Percentiles rank a stretch among this genome's conserved stretches.
phyloP scores from a whole-genome alignment of 176 grass and related monocot species.

The Bromus sterilis region DNA sequence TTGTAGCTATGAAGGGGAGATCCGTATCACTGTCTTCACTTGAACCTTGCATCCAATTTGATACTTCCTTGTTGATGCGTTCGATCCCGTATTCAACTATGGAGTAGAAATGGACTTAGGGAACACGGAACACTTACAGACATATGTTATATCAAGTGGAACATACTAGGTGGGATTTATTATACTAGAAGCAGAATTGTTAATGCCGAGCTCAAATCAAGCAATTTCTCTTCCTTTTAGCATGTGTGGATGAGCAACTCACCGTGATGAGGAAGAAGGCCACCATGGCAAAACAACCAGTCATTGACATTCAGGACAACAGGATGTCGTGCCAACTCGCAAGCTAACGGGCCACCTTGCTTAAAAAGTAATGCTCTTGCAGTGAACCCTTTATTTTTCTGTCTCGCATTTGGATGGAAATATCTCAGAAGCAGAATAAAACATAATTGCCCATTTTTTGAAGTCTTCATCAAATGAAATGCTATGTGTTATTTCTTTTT shows the following conservation, averaged over 20 bases:
- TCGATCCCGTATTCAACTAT: slow-evolving; percentile 86
- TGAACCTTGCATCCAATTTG: slow-evolving; percentile 63
- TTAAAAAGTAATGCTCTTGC: slow-evolving; percentile 79
- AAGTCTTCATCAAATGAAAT: neutral
- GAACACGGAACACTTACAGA: neutral
- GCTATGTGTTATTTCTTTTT: neutral
- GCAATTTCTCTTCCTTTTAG: neutral
- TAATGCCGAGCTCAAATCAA: neutral
- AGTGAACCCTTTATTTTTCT: slow-evolving; percentile 68
- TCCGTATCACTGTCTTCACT: slow-evolving; percentile 27
- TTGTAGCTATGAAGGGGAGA: slow-evolving; percentile 84
- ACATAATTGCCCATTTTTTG: neutral
- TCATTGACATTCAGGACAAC: slow-evolving; percentile 80
- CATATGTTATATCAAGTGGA: neutral
- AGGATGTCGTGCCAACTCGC: slow-evolving; percentile 73
- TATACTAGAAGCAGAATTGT: neutral
- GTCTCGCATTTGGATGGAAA: slow-evolving; percentile 47
- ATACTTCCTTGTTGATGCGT: slow-evolving; percentile 80
- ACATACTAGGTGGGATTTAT: neutral
- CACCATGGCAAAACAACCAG: slow-evolving; percentile 96
- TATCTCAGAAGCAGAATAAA: slow-evolving; percentile 34
- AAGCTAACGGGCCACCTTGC: slow-evolving; percentile 62
- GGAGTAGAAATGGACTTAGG: neutral
- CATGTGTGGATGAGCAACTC: neutral
- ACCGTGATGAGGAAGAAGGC: slow-evolving; percentile 97